Evolutionary conservation across 2,329 filamentous ascomycete genomes (phyloP), one percentile per base, ranked within the genome.

Genomic region (Cadophora sp.): DNA sequence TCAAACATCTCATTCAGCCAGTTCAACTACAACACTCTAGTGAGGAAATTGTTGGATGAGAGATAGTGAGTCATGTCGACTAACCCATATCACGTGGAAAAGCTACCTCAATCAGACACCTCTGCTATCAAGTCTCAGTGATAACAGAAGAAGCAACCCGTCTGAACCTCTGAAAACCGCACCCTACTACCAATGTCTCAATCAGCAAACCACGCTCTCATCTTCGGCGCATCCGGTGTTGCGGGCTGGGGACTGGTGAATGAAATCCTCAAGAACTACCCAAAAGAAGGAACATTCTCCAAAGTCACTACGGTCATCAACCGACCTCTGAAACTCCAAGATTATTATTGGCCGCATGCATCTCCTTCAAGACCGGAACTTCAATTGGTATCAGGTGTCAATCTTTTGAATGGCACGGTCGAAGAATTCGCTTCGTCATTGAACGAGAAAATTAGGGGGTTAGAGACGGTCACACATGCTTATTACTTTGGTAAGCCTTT

Each of bases 1-100:
- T n/a, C n/a, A n/a, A n/a, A n/a, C n/a, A n/a, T n/a, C n/a, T n/a
- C n/a, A 30, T 6, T 30, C 27, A 30, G 27, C 27, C 27, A 30
- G 1, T 30, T 30, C 27, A 30, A 6, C 27, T 30, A 30, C 27
- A 30, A 30, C 6, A 4, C 4, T 30, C 27, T 43, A 14, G 11
- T 43, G 39, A 27, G 13, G 22, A 16, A 18, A 22, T 30, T 4
- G 20, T 13, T 13, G 22, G 11, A 51, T 51, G 48, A 51, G 48
- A 27, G 9, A 30, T 27, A 22, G 13, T 51, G 48, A 51, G 48
- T 51, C 48, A 51, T 51, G 20, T 51, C 22, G 48, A 51, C 48
- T 51, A 51, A 27, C 24, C 24, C 2, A 24, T 7, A 3, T 51
- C 48, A 51, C 48, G 48, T 51, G 22, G 16, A 51, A 24, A 51